Evolutionary conservation across 306 rosid species (phyloP), one percentile per base, ranked within the genome.

Genomic region (Abrus precatorius): DNA sequence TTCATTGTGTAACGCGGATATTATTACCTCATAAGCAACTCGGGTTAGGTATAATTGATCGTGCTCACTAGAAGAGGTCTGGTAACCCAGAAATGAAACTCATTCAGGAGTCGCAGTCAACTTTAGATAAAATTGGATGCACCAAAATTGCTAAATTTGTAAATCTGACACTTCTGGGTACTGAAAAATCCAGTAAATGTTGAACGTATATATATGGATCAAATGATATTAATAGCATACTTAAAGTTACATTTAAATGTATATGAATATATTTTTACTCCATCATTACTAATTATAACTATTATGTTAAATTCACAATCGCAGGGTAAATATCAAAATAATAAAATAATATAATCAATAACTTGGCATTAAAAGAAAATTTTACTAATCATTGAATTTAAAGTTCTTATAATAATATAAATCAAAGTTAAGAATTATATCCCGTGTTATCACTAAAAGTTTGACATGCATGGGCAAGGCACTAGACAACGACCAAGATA

Each of bases 141-240:
- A 62, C 85, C 38, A 41, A 56, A 64, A 29, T 45, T 55, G 29
- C 27, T n/a, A 28, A 69, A 56, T 57, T 70, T 40, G n/a, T 27
- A 14, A 3, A 47, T 2, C 3, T 55, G 47, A 10, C 41, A 1
- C 29, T 43, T 14, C 32, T 32, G 38, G 66, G 13, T 41, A 28
- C 8, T 28, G 52, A 52, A 53, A 83, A 30, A 9, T 41, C 54
- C 48, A 71, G 2, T 5, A 5, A 34, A 70, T 53, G 12, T 13
- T 72, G 84, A 80, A 33, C 10, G 5, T 8, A 4, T 61, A 20
- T 20, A 20, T 20, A 20, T 20, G 20, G 20, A 20, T 20, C 20
- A 20, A 20, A 20, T 20, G 20, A 20, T 20, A 20, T 20, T 20
- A 20, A 20, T 20, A 20, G 20, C 20, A 20, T 20, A 20, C 20